These are phyloP conservation scores for Saccharomycopsis javanensis DNA, from an alignment of 805 yeast species.

Conservation along the genomic window DNA sequence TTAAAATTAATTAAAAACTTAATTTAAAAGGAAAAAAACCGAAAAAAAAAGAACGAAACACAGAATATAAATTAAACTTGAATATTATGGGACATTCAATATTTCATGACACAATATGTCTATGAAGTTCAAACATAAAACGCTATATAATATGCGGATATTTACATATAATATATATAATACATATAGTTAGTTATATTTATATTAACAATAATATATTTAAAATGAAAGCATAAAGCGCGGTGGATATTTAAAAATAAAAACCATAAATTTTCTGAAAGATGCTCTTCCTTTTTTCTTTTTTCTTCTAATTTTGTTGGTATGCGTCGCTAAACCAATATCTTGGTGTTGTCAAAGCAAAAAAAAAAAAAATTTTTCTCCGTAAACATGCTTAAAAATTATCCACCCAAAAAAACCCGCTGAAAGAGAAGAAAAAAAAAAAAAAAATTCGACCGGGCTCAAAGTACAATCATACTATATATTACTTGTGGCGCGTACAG, in stretches of 20 bases:
- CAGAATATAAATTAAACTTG: background rate
- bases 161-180: too few species aligned
- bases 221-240: too few species aligned
- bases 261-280: too few species aligned
- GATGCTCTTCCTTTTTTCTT: background rate
- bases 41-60: background rate
- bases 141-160: too few species aligned
- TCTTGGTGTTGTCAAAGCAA: background rate
- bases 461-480: too few species aligned
- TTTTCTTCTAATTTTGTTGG: background rate
- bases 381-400: too few species aligned
- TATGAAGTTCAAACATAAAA: background rate
- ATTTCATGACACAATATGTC: background rate
- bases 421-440: background rate
- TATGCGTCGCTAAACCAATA: background rate
- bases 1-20: too few species aligned
- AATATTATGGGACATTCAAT: background rate
- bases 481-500: too few species aligned
- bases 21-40: background rate
- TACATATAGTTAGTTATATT: too few species aligned
- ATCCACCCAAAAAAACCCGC: background rate
- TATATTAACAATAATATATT: too few species aligned
- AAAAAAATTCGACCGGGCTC: too few species aligned
- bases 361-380: background rate
- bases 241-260: too few species aligned